These are phyloP conservation scores for Dichomitus squalens DNA, from an alignment of 1,284 basidiomycete genomes.

Conservation along the genomic window DNA sequence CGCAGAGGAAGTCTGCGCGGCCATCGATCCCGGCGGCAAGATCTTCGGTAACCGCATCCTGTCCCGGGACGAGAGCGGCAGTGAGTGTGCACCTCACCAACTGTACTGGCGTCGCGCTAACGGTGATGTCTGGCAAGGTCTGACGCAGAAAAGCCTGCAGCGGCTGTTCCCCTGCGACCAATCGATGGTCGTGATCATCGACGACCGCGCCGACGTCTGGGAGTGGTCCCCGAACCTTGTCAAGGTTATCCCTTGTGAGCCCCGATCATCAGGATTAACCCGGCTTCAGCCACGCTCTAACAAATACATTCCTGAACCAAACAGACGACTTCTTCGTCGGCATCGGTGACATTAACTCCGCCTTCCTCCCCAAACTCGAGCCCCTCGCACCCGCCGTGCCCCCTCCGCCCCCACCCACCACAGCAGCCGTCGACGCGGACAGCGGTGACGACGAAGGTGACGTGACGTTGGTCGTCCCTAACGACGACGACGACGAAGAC, in stretches of 20 bases:
- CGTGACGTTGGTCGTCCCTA: not conserved
- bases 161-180: conserved; percentile 95
- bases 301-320: not conserved
- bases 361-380: conserved; percentile 83
- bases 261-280: too few species aligned
- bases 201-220: conserved; percentile 98
- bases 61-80: conserved; percentile 94
- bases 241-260: conserved; percentile 95
- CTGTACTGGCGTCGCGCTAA: not conserved
- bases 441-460: conserved; percentile 2
- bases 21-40: conserved; percentile 88
- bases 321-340: conserved; percentile 97
- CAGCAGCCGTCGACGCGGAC: conserved; percentile 5
- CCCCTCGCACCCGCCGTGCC: conserved; percentile 45
- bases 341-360: conserved; percentile 98
- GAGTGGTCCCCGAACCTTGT: conserved; percentile 94
- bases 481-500: conserved; percentile 11
- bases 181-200: conserved; percentile 99
- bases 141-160: conserved; percentile 90
- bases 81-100: conserved; percentile 49
- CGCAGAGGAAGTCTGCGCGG: conserved; percentile 92
- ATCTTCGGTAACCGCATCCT: conserved; percentile 89
- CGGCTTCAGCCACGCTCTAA: too few species aligned
- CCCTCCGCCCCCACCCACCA: conserved; percentile 29
- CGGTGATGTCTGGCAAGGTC: conserved; percentile 43